These are phyloP conservation scores for Phaeosphaeria sp. DNA, from an alignment of 2,329 filamentous ascomycete genomes.

Conservation along the genomic window DNA sequence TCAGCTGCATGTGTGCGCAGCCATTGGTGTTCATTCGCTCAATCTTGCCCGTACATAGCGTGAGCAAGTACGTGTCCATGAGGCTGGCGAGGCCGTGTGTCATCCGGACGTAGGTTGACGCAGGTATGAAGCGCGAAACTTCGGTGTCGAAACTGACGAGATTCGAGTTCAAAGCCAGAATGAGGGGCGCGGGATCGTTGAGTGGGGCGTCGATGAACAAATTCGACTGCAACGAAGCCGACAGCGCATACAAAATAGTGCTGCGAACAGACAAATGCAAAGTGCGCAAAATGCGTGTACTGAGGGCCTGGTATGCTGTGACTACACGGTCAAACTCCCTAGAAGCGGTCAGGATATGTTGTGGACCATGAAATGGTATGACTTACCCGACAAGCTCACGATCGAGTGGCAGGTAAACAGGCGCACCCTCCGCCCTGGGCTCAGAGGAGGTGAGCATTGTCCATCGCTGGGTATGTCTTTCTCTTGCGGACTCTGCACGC, in stretches of 20 bases:
- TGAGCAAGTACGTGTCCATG: slow-evolving; percentile 79
- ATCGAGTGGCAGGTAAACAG: slow-evolving; percentile 87
- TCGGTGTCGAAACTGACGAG: slow-evolving; percentile 89
- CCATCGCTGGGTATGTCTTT: slow-evolving; percentile 75
- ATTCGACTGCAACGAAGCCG: slow-evolving; percentile 55
- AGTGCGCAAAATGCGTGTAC: slow-evolving; percentile 78
- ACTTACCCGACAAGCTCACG: slow-evolving; percentile 79
- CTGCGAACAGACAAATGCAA: slow-evolving; percentile 89
- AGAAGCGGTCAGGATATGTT: slow-evolving; percentile 12
- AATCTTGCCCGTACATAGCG: slow-evolving; percentile 68
- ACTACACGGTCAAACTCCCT: slow-evolving; percentile 88
- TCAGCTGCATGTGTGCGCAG: slow-evolving; percentile 86
- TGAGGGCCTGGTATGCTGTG: slow-evolving; percentile 81
- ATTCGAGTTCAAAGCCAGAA: slow-evolving; percentile 83
- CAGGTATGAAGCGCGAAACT: slow-evolving; percentile 73
- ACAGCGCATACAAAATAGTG: slow-evolving; percentile 81
- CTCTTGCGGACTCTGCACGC: slow-evolving; percentile 51
- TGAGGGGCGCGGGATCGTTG: slow-evolving; percentile 77
- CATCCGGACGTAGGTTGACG: slow-evolving; percentile 73
- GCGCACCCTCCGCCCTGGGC: slow-evolving; percentile 63
- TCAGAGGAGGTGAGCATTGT: slow-evolving; percentile 69
- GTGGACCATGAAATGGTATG: background rate
- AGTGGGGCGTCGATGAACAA: slow-evolving; percentile 69
- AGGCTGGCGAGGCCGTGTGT: slow-evolving; percentile 77
- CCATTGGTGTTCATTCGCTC: slow-evolving; percentile 85